phyloP scores from a whole-genome alignment of 495 filamentous ascomycete species.

The Trichoderma virens region DNA sequence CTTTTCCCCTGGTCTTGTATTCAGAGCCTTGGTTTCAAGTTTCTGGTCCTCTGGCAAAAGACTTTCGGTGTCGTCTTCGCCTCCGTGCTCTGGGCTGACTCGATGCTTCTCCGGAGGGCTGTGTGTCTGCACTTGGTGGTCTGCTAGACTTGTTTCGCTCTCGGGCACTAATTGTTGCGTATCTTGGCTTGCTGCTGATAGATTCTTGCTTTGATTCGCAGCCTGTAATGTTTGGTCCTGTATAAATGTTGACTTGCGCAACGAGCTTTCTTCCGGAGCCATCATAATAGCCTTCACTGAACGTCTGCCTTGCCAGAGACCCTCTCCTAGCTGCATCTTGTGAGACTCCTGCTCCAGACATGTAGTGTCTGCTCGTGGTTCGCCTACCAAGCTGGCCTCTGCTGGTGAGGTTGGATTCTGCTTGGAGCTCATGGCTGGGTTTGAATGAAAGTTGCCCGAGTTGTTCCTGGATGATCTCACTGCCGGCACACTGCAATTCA shows the following conservation, averaged over 20 bases:
- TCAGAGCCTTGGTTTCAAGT: background rate
- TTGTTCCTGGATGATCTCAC: background rate
- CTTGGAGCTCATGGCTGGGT: background rate
- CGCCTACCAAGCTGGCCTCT: background rate
- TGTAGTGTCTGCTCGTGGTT: slow-evolving; percentile 1
- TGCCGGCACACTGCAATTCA: background rate
- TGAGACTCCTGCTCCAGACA: background rate
- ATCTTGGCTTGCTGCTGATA: slow-evolving; percentile 6
- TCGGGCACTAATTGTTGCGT: background rate
- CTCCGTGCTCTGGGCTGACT: background rate
- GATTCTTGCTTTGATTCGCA: background rate
- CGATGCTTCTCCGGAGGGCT: background rate
- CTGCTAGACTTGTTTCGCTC: background rate
- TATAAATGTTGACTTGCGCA: background rate
- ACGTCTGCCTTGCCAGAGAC: background rate
- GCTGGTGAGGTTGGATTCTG: background rate
- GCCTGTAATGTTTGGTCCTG: background rate
- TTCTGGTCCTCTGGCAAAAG: slow-evolving; percentile 7
- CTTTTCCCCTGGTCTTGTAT: background rate
- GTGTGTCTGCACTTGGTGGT: background rate
- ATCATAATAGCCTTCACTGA: background rate
- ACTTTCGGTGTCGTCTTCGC: slow-evolving; percentile 16
- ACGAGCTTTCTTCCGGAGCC: background rate
- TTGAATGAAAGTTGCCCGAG: background rate
- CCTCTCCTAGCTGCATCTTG: background rate